Base-by-base conservation (phyloP, 2,329 filamentous ascomycete species). In the Cladophialophora exuberans region DNA sequence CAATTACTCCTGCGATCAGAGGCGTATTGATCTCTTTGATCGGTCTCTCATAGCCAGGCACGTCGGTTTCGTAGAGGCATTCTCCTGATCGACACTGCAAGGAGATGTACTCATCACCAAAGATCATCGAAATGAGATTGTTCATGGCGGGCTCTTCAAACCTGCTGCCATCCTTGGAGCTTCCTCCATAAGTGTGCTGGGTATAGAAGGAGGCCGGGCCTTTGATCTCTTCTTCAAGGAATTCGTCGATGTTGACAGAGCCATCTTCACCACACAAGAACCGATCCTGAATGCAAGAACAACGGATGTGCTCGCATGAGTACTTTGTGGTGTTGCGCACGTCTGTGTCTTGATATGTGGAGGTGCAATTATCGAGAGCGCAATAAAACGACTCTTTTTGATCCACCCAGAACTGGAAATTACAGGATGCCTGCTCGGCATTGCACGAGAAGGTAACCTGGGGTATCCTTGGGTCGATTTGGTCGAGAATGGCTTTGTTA, bases 331-430 rank as follows among this genome's bases (percentile, higher is more conserved):
- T 85, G 73, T 99, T 99, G 65, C 83, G 82, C 48, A 82, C 76
- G 28, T 86, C 81, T 51, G 83, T 81, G 56, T 86, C 86, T 54
- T 88, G 81, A 69, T 87, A 84, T 46, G 74, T 81, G 66, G 89
- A 94, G 13, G 83, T 74, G 76, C 94, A 99, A 13, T 86, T 87
- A 66, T 90, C 84, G 55, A 99, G 79, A 60, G 88, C 86, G 75
- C 95, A 99, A 73, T 96, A 99, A 78, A 99, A 99, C 1, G 94
- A 97, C 74, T 99, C 94, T 60, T 83, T 80, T 64, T 93, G 83
- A 65, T 95, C 92, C 43, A 99, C 90, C 93, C 94, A 99, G 75
- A 99, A 99, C 73, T 99, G 94, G 65, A 99, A 99, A 69, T 96
- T 94, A 68, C 94, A 99, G 17, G 87, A 84, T 17, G 83, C 79